A percentile compares a stretch with the other conserved stretches of the same genome.
These are phyloP conservation scores for Gamsiella multidivaricata DNA, from an alignment of 192 early-diverging fungal species.

Conservation along the genomic window DNA sequence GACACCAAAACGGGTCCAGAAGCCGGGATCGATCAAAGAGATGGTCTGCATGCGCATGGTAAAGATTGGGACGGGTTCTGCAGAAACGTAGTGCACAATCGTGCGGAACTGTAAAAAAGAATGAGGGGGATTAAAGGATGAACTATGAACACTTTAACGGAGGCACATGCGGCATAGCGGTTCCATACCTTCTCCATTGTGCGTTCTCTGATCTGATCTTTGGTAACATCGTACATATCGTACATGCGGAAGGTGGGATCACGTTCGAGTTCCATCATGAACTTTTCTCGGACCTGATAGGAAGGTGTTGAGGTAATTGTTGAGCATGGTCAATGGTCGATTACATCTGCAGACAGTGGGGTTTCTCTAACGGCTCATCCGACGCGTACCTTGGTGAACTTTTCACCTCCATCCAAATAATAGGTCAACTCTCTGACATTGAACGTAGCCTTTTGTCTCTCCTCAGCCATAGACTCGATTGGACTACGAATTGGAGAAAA, in stretches of 20 bases:
- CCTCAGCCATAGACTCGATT: conserved; percentile 67
- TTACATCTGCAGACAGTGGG: conserved; percentile 43
- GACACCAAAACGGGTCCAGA: conserved; percentile 91
- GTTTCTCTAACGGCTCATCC: conserved; percentile 1
- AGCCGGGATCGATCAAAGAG: conserved; percentile 81
- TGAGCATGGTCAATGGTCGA: too few species aligned
- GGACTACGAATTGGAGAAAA: conserved; percentile 4
- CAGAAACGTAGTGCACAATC: conserved; percentile 73
- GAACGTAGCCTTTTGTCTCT: conserved; percentile 80
- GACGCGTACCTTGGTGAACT: conserved; percentile 57
- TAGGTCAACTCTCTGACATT: conserved; percentile 83
- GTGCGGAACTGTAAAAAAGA: conserved; percentile 58
- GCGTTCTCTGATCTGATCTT: conserved; percentile 80
- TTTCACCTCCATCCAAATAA: conserved; percentile 82
- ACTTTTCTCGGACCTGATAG: conserved; percentile 74
- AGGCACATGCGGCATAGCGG: not conserved
- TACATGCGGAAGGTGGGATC: conserved; percentile 83
- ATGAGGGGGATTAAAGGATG: not conserved
- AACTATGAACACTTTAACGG: not conserved
- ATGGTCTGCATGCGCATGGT: conserved; percentile 80
- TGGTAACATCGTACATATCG: conserved; percentile 81
- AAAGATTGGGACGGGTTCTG: conserved; percentile 72
- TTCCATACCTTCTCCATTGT: conserved; percentile 82
- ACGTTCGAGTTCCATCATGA: conserved; percentile 88
- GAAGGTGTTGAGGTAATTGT: too few species aligned